Evolutionary conservation across 1,139 yeast species (phyloP).

Genomic region (Debaryomyces sp.): DNA sequence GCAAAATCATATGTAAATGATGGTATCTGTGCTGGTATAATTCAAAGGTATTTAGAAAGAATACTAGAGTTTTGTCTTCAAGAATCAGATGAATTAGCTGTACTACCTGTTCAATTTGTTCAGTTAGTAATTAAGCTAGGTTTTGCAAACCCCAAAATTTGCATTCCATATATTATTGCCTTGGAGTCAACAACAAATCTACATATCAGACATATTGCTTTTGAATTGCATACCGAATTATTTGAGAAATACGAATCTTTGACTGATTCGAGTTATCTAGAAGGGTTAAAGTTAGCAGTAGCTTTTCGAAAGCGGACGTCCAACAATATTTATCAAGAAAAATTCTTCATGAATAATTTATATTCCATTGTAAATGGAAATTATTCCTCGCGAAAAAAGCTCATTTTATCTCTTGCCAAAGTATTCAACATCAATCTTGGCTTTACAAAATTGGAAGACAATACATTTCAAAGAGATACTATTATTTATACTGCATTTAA

Average conservation of each 20-base stretch:
- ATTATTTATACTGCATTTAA: conserved; percentile 39
- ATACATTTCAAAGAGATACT: conserved; percentile 26
- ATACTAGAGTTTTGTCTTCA: conserved; percentile 53
- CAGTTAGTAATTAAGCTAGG: conserved; percentile 63
- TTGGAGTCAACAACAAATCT: conserved; percentile 56
- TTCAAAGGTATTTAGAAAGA: conserved; percentile 58
- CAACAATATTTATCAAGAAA: conserved; percentile 19
- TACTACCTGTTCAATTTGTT: conserved; percentile 55
- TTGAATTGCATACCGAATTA: conserved; percentile 54
- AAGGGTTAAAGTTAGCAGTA: conserved; percentile 63
- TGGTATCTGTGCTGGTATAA: conserved; percentile 72
- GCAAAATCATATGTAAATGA: conserved; percentile 53
- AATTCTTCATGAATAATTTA: conserved; percentile 29
- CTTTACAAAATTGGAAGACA: conserved; percentile 14
- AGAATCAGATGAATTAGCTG: conserved; percentile 46
- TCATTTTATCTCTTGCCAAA: conserved; percentile 34
- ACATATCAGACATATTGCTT: conserved; percentile 50
- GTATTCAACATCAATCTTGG: conserved; percentile 22
- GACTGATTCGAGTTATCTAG: conserved; percentile 63
- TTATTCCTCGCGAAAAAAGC: conserved; percentile 49
- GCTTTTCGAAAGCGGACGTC: conserved; percentile 39
- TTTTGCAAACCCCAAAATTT: conserved; percentile 70
- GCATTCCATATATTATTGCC: conserved; percentile 72
- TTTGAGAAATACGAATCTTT: conserved; percentile 71
- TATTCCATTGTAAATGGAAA: conserved; percentile 47